Evolutionary conservation across 352 stramenopile species (phyloP), one percentile per base, ranked within the genome.

Genomic region (Thalassiosira delicatula): DNA sequence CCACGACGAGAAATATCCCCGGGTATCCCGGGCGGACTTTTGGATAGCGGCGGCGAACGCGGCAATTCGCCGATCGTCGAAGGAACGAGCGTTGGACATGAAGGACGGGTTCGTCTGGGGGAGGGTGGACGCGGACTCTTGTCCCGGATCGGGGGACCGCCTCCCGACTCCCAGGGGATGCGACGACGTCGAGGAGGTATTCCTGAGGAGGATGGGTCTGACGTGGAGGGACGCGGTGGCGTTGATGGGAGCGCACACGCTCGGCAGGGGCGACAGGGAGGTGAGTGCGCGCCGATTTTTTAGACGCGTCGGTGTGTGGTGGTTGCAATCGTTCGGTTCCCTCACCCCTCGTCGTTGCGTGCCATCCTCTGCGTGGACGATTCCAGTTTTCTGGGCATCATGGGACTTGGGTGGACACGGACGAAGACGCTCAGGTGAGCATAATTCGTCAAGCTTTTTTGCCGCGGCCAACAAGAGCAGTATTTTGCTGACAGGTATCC

Each of bases 11-110:
- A 87, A 84, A 44, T 91, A 91, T 51, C 75, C 70, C 27, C 54
- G 66, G 46, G 23, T 91, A 8, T 89, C 81, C 0, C 56, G 71
- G n/a, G 85, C 81, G 8, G 85, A 91, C 54, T 91, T 89, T 86
- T 91, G 85, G 85, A 83, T 91, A 32, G 80, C 79, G 5, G 35
- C 70, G 3, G 83, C 79, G 0, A 83, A 89, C 35, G 85, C 79
- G 0, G 85, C 85, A 0, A 84, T 89, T 40, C 71, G 70, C 12
- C 73, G 81, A 67, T 86, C 85, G 3, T 85, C 73, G 3, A 30
- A 85, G 0, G 25, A 69, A 33, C 79, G 78, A 76, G 63, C 51
- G n/a, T 66, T 89, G 29, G 57, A 89, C 54, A 65, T 88, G 32
- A 84, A 71, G 25, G 66, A 82, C 2, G 60, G 42, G 2, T 91